A percentile compares a stretch with the other conserved stretches of the same genome.
phyloP scores from a whole-genome alignment of 2,329 filamentous ascomycete genomes.

The Diaporthe vexans region DNA sequence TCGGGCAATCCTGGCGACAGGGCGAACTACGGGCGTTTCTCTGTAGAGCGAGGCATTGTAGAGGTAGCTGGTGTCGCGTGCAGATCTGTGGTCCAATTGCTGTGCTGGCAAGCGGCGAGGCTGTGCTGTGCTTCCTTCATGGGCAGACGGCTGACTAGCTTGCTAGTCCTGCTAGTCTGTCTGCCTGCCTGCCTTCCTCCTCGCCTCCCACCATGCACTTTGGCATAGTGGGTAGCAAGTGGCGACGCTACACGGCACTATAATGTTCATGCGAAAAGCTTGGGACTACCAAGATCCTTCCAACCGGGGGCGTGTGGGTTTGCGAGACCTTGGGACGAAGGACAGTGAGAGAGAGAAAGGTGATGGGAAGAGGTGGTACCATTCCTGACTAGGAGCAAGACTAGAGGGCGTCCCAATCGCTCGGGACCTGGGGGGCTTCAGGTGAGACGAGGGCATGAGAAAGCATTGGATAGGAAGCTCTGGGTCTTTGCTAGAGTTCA shows the following conservation, averaged over 20 bases:
- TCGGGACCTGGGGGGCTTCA: slow-evolving; percentile 33
- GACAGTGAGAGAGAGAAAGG: neutral
- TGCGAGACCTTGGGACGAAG: neutral
- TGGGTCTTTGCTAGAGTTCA: slow-evolving; percentile 19
- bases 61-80: neutral
- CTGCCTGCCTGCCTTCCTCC: neutral
- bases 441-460: slow-evolving; percentile 4
- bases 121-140: slow-evolving; percentile 23
- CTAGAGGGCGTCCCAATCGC: slow-evolving; percentile 23
- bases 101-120: slow-evolving; percentile 30
- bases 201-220: neutral
- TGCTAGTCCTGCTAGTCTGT: neutral
- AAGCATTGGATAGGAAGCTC: slow-evolving; percentile 35
- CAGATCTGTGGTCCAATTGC: slow-evolving; percentile 22
- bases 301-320: slow-evolving; percentile 7
- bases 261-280: slow-evolving; percentile 17
- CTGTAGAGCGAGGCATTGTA: slow-evolving; percentile 7
- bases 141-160: neutral
- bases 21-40: neutral
- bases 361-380: slow-evolving; percentile 12
- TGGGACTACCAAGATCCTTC: slow-evolving; percentile 7
- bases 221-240: slow-evolving; percentile 14
- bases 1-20: neutral
- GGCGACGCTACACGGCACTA: slow-evolving; percentile 26
- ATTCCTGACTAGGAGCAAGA: slow-evolving; percentile 28